Evolutionary conservation across 352 stramenopile genomes (phyloP), one percentile per base, ranked within the genome.

Genomic region (Phytophthora nicotianae): DNA sequence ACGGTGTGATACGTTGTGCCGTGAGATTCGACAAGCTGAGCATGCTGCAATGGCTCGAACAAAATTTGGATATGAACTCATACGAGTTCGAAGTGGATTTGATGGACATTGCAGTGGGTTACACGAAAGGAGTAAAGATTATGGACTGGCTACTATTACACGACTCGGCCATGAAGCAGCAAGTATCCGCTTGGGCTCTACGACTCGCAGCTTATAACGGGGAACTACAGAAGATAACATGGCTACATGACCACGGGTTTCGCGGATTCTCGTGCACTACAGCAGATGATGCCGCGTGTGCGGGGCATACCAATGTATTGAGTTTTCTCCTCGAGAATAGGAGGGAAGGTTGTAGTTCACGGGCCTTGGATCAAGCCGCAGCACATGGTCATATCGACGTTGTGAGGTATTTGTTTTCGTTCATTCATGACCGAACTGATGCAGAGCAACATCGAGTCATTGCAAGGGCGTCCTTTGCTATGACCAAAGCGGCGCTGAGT

Each of bases 301-400:
- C 63, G 5, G 77, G 77, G 0, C 68, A 87, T 58, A 54, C 80
- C 0, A 37, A 75, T 4, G 43, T 85, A n/a, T 52, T 89, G 14
- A 55, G 59, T 46, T 87, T 72, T 54, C 62, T 89, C 0, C 55
- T 84, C 8, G 61, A 79, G 5, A 50, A 84, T 42, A 62, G 75
- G 0, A 29, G 32, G 6, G 73, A 86, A 48, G 67, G 76, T 0
- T 81, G 72, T 27, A 79, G 70, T 14, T 60, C 53, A 1, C 65
- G 62, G 11, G 77, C 80, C 9, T 65, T 88, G 58, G 70, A 83
- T 41, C 50, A 82, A 33, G 77, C 81, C 5, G 81, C 78, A 16
- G 74, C 71, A n/a, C 79, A 85, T 45, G 78, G 78, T 7, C 74
- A 87, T 52, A 62, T 88, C 24, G 37, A 75, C 2, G 63, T 88